These are phyloP conservation scores for Glutinoglossum americanum DNA, from an alignment of 495 filamentous ascomycete species.

Conservation along the genomic window DNA sequence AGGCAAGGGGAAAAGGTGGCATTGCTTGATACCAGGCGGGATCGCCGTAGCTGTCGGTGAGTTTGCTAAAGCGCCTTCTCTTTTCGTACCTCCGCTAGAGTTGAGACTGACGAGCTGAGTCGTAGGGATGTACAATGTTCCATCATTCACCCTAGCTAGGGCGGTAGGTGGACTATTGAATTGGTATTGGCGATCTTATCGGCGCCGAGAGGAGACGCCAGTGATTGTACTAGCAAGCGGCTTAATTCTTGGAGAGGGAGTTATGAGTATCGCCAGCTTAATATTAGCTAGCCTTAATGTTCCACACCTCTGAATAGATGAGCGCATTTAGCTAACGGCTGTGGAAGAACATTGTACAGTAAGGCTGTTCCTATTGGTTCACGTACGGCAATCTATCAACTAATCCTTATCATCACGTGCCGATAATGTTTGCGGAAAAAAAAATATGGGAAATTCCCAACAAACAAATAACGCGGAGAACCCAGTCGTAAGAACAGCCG, in stretches of 20 bases:
- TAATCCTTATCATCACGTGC: neutral
- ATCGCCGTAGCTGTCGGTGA: conserved; percentile 81
- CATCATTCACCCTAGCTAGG: conserved; percentile 81
- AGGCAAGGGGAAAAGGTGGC: conserved; percentile 25
- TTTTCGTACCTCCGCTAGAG: neutral
- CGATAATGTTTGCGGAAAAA: neutral
- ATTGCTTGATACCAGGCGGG: conserved; percentile 57
- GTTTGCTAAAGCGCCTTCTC: neutral
- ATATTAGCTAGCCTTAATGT: conserved; percentile 58
- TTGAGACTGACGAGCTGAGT: neutral
- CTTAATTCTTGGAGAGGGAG: conserved; percentile 82
- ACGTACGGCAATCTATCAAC: neutral
- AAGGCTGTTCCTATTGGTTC: too few relatives aligned
- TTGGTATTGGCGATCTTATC: conserved; percentile 52
- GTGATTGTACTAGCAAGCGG: conserved; percentile 48
- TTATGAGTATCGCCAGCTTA: conserved; percentile 82
- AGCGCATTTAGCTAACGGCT: neutral
- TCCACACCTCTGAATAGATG: conserved; percentile 39
- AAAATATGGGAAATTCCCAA: too few relatives aligned
- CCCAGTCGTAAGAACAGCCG: neutral
- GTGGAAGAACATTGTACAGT: neutral
- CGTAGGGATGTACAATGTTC: conserved; percentile 85
- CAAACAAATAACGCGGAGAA: neutral
- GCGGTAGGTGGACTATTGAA: conserved; percentile 66
- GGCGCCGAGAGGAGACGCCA: conserved; percentile 27